Conservation (phyloP, 2,329 filamentous ascomycete species). For the Aspergillus udagawae region DNA sequence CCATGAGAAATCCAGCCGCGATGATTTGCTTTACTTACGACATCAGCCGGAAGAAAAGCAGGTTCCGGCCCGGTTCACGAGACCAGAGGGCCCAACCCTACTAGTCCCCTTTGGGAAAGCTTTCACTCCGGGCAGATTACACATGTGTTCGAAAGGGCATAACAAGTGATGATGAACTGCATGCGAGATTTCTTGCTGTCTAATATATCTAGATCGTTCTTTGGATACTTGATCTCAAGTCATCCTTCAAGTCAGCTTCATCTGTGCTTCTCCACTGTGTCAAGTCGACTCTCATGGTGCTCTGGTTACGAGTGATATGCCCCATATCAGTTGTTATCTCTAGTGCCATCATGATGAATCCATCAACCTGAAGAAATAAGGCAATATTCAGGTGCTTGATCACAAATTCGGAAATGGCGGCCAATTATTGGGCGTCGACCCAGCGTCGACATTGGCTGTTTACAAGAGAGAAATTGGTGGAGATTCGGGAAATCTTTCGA, state of each 20-base stretch:
- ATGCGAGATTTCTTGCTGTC: neutral
- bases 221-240: neutral
- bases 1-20: slow-evolving; percentile 32
- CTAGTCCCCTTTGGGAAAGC: slow-evolving; percentile 26
- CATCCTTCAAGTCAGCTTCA: neutral
- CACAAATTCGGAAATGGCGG: slow-evolving; percentile 62
- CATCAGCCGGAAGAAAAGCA: slow-evolving; percentile 21
- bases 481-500: slow-evolving; percentile 71
- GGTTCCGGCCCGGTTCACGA: slow-evolving; percentile 23
- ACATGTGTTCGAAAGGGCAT: neutral
- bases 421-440: slow-evolving; percentile 95
- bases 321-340: neutral
- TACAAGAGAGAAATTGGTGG: slow-evolving; percentile 71
- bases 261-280: neutral
- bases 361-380: neutral
- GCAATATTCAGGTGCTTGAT: neutral
- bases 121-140: neutral
- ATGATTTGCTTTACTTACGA: slow-evolving; percentile 34
- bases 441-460: slow-evolving; percentile 90
- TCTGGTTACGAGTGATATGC: neutral
- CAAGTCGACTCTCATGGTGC: neutral
- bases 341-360: slow-evolving; percentile 7
- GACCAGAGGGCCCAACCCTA: slow-evolving; percentile 28
- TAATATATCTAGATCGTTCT: neutral
- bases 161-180: neutral